Evolutionary conservation across 169 alveolate genomes (phyloP).

Genomic region (Eimeria necatrix): DNA sequence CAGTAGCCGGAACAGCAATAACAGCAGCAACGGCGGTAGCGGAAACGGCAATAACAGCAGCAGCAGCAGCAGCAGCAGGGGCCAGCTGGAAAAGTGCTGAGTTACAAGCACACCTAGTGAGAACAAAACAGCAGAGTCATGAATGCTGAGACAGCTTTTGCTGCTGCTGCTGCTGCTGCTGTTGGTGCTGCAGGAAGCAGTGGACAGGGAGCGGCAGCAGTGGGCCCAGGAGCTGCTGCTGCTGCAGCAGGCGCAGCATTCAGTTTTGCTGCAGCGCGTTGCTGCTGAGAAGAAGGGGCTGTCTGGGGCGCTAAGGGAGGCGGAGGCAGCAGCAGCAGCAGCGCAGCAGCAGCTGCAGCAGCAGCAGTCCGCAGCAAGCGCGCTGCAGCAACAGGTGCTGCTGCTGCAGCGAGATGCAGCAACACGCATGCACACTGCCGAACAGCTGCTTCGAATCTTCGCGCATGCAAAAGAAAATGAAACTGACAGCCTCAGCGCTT

Average conservation of each 20-base stretch:
- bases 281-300: background rate
- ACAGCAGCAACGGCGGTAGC: background rate
- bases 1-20: conserved; percentile 3
- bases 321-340: conserved; percentile 33
- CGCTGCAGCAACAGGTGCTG: conserved; percentile 27
- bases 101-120: background rate
- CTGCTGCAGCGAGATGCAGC: conserved; percentile 47
- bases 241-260: conserved; percentile 17
- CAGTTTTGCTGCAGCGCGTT: conserved; percentile 39
- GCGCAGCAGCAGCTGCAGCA: conserved; percentile 59
- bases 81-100: background rate
- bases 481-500: background rate
- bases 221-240: conserved; percentile 45
- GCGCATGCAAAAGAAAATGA: background rate
- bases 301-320: background rate
- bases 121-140: background rate
- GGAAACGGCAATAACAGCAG: background rate
- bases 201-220: conserved; percentile 9
- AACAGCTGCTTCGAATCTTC: conserved; percentile 23
- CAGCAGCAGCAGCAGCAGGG: background rate
- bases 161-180: conserved; percentile 41
- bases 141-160: background rate
- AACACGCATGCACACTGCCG: background rate
- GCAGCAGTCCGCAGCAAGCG: conserved; percentile 21
- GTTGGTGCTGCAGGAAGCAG: conserved; percentile 44